phyloP scores from a whole-genome alignment of 345 rosid genomes.

The Adansonia digitata region DNA sequence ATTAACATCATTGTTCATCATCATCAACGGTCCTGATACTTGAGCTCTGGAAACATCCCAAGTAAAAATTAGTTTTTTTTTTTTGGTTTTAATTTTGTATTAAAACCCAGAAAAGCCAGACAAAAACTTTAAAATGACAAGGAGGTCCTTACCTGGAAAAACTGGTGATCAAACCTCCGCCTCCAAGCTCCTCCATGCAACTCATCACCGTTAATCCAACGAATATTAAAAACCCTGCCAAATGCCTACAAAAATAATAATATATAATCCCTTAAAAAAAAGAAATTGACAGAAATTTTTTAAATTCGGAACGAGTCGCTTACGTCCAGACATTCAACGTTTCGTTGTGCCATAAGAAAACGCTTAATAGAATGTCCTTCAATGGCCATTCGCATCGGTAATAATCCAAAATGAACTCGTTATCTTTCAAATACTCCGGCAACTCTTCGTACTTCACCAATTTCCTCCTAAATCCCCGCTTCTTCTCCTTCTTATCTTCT shows the following conservation, averaged over 20 bases:
- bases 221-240: constrained; percentile 71
- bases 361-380: constrained; percentile 66
- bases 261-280: background rate
- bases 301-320: constrained; percentile 10
- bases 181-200: constrained; percentile 54
- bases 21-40: constrained; percentile 48
- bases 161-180: constrained; percentile 38
- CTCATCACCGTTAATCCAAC: constrained; percentile 58
- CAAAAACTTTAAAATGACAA: background rate
- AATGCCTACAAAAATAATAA: constrained; percentile 44
- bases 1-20: constrained; percentile 28
- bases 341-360: constrained; percentile 88
- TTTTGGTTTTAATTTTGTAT: no score
- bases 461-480: constrained; percentile 33
- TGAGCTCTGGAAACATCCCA: constrained; percentile 33
- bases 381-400: constrained; percentile 94
- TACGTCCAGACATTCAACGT: constrained; percentile 96
- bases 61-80: background rate
- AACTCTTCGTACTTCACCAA: constrained; percentile 68
- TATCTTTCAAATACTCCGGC: constrained; percentile 79
- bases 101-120: background rate
- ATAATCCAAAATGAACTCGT: constrained; percentile 80
- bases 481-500: constrained; percentile 11
- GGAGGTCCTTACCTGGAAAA: constrained; percentile 47
- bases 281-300: background rate